Conservation (phyloP, 108 stramenopile species). For the Schizochytrium sp. region DNA sequence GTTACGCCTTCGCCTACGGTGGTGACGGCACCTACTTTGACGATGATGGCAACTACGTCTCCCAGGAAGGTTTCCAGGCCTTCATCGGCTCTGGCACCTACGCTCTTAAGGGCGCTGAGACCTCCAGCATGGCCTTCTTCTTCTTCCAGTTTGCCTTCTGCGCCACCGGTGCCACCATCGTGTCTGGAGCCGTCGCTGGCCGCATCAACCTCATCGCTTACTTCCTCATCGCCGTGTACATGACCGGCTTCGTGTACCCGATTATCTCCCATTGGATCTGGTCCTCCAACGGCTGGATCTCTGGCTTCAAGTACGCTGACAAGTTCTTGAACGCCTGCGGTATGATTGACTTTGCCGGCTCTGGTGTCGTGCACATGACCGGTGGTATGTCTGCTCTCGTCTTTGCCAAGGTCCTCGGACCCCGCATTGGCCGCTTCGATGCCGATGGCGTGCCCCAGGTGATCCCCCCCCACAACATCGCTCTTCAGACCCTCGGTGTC, state of each 20-base stretch:
- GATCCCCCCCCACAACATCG: conserved; percentile 81
- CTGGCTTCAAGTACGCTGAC: not conserved
- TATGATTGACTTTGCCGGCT: conserved; percentile 90
- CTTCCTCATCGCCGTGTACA: conserved; percentile 73
- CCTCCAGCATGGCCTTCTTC: conserved; percentile 71
- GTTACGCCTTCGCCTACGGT: conserved; percentile 87
- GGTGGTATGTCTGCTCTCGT: conserved; percentile 86
- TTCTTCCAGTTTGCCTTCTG: conserved; percentile 88
- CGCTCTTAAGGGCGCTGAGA: conserved; percentile 70
- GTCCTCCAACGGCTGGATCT: conserved; percentile 68
- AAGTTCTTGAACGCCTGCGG: conserved; percentile 71
- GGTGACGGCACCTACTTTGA: conserved; percentile 22
- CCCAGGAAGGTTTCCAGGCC: conserved; percentile 59
- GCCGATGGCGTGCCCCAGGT: conserved; percentile 65
- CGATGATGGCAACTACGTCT: not conserved
- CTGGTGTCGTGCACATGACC: conserved; percentile 89
- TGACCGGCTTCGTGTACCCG: conserved; percentile 81
- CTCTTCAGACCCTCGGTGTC: conserved; percentile 86
- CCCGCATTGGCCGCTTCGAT: conserved; percentile 84
- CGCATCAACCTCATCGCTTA: conserved; percentile 82
- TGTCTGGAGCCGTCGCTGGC: conserved; percentile 91
- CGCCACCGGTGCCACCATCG: conserved; percentile 87
- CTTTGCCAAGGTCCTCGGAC: conserved; percentile 85
- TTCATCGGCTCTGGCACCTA: conserved; percentile 83
- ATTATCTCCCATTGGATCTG: conserved; percentile 72